Evolutionary conservation across 345 rosid genomes (phyloP).

Genomic region (Zanthoxylum bungeanum): DNA sequence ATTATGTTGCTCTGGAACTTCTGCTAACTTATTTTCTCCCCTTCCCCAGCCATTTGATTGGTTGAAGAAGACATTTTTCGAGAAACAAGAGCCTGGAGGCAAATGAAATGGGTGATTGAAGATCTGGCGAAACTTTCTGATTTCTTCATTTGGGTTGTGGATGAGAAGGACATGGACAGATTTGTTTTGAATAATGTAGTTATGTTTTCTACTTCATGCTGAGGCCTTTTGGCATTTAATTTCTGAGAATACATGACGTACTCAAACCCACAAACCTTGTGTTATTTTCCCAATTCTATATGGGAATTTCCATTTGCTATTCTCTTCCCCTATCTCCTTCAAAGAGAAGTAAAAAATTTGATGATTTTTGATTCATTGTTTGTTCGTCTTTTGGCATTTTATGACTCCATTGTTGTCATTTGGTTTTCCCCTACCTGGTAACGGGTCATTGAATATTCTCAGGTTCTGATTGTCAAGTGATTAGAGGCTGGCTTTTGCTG

Average conservation of each 20-base stretch:
- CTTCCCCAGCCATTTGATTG: slow-evolving; percentile 77
- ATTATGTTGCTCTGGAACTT: not conserved
- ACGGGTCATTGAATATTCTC: not conserved
- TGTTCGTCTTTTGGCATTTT: not conserved
- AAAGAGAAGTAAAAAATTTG: not conserved
- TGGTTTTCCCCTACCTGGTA: not conserved
- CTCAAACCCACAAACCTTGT: not conserved
- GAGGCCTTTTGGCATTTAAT: slow-evolving; percentile 18
- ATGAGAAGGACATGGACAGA: slow-evolving; percentile 7
- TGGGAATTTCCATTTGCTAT: not conserved
- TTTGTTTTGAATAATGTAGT: slow-evolving; percentile 25
- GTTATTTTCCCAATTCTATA: not conserved
- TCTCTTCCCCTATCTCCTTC: not conserved
- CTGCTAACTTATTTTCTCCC: not conserved
- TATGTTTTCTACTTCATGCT: slow-evolving; percentile 5
- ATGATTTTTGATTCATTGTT: not conserved
- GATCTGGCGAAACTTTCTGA: not conserved
- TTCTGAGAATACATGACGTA: not conserved
- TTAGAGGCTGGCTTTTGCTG: not conserved
- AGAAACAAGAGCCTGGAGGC: slow-evolving; percentile 46
- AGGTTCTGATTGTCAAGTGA: no score
- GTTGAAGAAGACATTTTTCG: slow-evolving; percentile 83
- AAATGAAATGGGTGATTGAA: slow-evolving; percentile 24
- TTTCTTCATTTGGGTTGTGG: slow-evolving; percentile 14
- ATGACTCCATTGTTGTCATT: not conserved